These are phyloP conservation scores for Penicillium longicatenatum DNA, from an alignment of 495 filamentous ascomycete species.

Conservation along the genomic window DNA sequence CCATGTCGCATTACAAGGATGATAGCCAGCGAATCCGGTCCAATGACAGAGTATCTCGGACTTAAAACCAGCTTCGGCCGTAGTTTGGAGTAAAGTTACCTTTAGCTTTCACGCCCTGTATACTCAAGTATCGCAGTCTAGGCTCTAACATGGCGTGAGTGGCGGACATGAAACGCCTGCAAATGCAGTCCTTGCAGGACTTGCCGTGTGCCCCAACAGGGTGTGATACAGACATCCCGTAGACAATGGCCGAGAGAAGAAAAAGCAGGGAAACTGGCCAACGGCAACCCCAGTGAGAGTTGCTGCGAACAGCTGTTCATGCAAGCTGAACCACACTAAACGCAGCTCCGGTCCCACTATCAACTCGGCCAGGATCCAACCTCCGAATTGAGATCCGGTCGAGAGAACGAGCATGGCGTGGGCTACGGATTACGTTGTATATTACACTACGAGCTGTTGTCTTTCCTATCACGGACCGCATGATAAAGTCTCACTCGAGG, in stretches of 20 bases:
- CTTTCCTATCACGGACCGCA: background rate
- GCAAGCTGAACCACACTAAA: conserved; percentile 15
- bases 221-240: background rate
- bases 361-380: conserved; percentile 2
- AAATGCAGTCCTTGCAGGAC: conserved; percentile 14
- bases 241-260: background rate
- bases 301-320: conserved; percentile 30
- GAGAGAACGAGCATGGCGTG: background rate
- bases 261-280: background rate
- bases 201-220: background rate
- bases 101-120: background rate
- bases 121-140: background rate
- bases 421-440: background rate
- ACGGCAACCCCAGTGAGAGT: background rate
- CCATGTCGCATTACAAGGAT: conserved; percentile 4
- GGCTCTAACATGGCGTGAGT: conserved; percentile 4
- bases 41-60: background rate
- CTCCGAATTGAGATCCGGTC: conserved; percentile 12
- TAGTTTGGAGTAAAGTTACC: background rate
- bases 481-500: background rate
- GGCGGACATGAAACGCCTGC: conserved; percentile 3
- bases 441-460: background rate
- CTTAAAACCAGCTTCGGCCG: background rate
- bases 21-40: conserved; percentile 2
- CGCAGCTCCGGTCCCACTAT: background rate